A percentile compares a stretch with the other conserved stretches of the same genome.
Evolutionary conservation across 2,329 filamentous ascomycete genomes (phyloP).

Genomic region (Chaetomiaceae sp.): DNA sequence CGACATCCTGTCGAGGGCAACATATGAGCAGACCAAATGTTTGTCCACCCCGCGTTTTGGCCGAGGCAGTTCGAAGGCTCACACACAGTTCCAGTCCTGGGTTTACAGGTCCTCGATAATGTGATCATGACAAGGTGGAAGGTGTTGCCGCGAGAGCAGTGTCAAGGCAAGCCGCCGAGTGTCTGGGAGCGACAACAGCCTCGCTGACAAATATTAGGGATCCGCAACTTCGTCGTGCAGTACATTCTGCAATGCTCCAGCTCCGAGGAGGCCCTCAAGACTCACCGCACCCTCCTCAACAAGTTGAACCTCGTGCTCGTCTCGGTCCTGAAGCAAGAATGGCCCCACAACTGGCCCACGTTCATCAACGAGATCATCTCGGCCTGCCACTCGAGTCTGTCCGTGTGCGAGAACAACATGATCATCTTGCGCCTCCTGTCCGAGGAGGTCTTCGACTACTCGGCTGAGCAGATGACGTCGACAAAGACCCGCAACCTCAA

Average conservation of each 20-base stretch:
- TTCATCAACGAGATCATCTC: conserved; percentile 99
- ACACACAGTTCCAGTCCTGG: conserved; percentile 61
- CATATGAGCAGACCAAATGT: conserved; percentile 97
- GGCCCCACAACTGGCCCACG: conserved; percentile 99
- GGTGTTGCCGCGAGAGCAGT: conserved; percentile 91
- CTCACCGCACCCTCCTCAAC: conserved; percentile 87
- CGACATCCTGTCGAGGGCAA: conserved; percentile 89
- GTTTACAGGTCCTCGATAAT: conserved; percentile 93
- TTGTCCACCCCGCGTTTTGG: conserved; percentile 35
- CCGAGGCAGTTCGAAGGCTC: conserved; percentile 20
- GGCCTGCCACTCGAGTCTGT: conserved; percentile 89
- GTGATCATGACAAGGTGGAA: conserved; percentile 99
- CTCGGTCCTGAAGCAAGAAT: conserved; percentile 97
- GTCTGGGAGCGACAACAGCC: neutral
- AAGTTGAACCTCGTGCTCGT: conserved; percentile 98
- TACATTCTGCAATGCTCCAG: conserved; percentile 94
- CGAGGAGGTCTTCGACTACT: conserved; percentile 98
- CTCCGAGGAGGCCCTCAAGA: conserved; percentile 80
- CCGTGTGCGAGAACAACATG: conserved; percentile 99
- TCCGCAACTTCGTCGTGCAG: conserved; percentile 97
- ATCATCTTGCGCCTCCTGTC: conserved; percentile 91
- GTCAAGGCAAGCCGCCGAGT: conserved; percentile 61
- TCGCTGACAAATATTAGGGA: conserved; percentile 54
- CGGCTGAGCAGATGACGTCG: conserved; percentile 98
- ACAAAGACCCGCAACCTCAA: conserved; percentile 94